Base-by-base conservation (phyloP, 179 eudicot species). In the Vitellaria paradoxa region DNA sequence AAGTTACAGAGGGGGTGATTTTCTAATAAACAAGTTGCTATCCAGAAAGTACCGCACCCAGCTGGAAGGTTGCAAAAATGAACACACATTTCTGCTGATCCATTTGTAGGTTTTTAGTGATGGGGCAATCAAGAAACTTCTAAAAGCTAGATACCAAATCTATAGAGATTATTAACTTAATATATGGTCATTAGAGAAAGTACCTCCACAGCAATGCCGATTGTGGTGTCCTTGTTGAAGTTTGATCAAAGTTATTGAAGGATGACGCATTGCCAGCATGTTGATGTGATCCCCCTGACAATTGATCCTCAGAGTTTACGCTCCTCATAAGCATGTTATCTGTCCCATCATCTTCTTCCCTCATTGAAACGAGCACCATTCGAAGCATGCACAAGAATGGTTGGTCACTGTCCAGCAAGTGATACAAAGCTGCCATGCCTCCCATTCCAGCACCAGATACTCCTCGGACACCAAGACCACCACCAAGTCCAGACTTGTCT, bases 391-490 rank as follows among this genome's bases (percentile, higher is more conserved):
- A 94, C 50, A 96, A 79, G 83, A 96, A 96, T 53, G 99, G 99
- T 76, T 96, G 99, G 79, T 96, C 99, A 86, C 99, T 94, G 78
- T 96, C 99, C 84, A 96, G 80, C 88, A 96, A 85, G 80, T 92
- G 98, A 83, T 92, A 96, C 70, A 94, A 94, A n/a, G 97, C 90
- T 60, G 97, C 79, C 98, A 94, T 92, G 70, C 97, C 98, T 65
- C 99, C 99, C 98, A 94, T 94, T 79, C 98, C 99, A 68, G 99
- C 92, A 81, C 98, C 98, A 76, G 99, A 96, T 78, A 98, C 99
- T 79, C 98, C 99, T 47, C 99, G 97, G 76, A 92, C 92, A 71
- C 98, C 98, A 77, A 94, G 92, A 73, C 99, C 99, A 65, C 98
- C 98, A 73, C 98, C 98, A 74, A 94, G 93, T 52, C 98, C 99